Percentiles rank a stretch among this genome's conserved stretches.
These are phyloP conservation scores for Mycena citricolor DNA, from an alignment of 1,284 basidiomycete species.

Conservation along the genomic window DNA sequence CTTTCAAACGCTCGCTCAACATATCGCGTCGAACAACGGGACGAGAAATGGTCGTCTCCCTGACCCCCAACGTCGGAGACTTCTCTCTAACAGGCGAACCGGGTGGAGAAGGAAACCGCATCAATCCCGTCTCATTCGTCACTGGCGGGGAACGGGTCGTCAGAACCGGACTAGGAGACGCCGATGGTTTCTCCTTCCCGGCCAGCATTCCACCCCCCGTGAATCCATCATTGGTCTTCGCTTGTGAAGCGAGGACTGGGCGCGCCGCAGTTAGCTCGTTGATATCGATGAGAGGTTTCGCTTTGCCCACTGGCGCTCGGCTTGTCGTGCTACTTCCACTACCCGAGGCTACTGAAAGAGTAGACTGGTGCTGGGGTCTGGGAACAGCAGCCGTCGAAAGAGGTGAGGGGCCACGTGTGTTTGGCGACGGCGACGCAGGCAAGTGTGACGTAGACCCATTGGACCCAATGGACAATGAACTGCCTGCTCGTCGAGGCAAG, in stretches of 20 bases:
- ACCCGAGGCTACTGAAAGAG: neutral
- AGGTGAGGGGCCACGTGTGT: neutral
- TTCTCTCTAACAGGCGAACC: too few relatives aligned
- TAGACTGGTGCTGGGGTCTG: neutral
- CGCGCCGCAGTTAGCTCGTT: constrained; percentile 36
- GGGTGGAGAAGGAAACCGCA: too few relatives aligned
- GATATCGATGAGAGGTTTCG: constrained; percentile 48
- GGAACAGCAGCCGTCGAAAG: neutral
- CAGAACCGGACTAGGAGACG: constrained; percentile 10
- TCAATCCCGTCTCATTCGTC: constrained; percentile 30
- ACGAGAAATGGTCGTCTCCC: too few relatives aligned
- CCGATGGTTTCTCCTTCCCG: neutral
- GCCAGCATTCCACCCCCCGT: constrained; percentile 38
- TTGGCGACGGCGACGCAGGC: neutral
- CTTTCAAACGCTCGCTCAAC: constrained; percentile 40
- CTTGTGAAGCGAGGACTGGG: constrained; percentile 1
- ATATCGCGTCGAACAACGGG: constrained; percentile 33
- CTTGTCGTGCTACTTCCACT: constrained; percentile 6
- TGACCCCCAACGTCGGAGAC: too few relatives aligned
- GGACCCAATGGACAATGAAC: constrained; percentile 25
- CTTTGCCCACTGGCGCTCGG: constrained; percentile 6
- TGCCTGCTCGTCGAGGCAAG: constrained; percentile 38
- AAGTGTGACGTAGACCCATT: constrained; percentile 4
- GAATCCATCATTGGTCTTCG: constrained; percentile 35
- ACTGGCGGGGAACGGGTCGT: constrained; percentile 22